Percentiles rank a stretch among this genome's conserved stretches.
phyloP scores from a whole-genome alignment of 345 rosid species.

The Dipteronia sinensis region DNA sequence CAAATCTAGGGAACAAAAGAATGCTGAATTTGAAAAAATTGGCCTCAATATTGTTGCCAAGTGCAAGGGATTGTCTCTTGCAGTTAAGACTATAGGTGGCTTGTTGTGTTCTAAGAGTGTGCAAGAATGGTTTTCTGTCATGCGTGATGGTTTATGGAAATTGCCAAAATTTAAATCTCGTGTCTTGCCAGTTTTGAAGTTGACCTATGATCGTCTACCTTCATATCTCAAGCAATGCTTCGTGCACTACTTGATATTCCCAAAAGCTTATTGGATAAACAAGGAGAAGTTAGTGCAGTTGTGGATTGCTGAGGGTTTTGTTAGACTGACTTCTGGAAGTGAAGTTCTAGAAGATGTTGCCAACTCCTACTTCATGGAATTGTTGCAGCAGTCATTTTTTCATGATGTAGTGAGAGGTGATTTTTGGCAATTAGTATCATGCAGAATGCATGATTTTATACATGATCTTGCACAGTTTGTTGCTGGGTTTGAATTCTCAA shows the following conservation, averaged over 20 bases:
- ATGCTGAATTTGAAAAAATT: background rate
- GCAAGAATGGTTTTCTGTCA: constrained; percentile 13
- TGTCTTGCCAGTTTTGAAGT: constrained; percentile 20
- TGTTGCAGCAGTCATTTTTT: constrained; percentile 21
- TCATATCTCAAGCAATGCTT: constrained; percentile 30
- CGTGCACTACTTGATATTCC: constrained; percentile 23
- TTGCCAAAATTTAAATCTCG: constrained; percentile 11
- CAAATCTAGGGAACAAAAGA: background rate
- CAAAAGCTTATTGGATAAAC: constrained; percentile 21
- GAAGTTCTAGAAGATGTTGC: constrained; percentile 24
- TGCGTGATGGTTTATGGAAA: constrained; percentile 5
- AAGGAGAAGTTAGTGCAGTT: constrained; percentile 26
- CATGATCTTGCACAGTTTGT: constrained; percentile 9
- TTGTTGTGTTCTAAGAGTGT: constrained; percentile 12
- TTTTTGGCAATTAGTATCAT: background rate
- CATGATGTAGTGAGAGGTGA: constrained; percentile 1
- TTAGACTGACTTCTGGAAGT: background rate
- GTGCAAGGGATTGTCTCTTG: constrained; percentile 7
- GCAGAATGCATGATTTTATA: background rate
- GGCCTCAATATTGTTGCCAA: constrained; percentile 16
- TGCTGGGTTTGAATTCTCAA: constrained; percentile 6
- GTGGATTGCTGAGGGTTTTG: constrained; percentile 35
- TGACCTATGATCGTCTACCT: constrained; percentile 15
- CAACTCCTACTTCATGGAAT: constrained; percentile 16
- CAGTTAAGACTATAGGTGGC: constrained; percentile 12